Evolutionary conservation across 768 basidiomycete genomes (phyloP), one percentile per base, ranked within the genome.

Genomic region (Podaxis sp.): DNA sequence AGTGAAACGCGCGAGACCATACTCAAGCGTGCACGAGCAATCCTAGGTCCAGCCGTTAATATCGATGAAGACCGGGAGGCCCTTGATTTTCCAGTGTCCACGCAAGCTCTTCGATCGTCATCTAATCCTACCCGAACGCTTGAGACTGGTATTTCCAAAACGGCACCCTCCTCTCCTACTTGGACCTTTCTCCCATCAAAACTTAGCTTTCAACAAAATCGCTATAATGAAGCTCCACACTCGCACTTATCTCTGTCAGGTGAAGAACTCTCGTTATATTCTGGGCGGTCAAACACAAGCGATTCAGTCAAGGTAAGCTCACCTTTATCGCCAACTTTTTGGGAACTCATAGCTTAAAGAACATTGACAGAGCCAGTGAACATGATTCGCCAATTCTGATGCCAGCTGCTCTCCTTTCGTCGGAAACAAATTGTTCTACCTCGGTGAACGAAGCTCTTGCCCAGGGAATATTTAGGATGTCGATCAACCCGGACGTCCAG

Each of bases 1-100:
- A 68, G 73, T 3, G 77, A 81, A 48, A 85, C 82, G 4, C 83
- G 87, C 8, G 72, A 73, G 36, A 64, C 66, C 26, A 82, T 82
- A 44, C 69, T 79, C 37, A 71, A 74, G 38, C 75, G 75, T 53
- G 80, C 80, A 2, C 72, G 72, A 54, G 67, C 63, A 20, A 58
- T 82, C 36, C 67, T 82, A 7, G 67, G 68, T 26, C 22, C 69
- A 7, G 38, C 67, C n/a, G 48, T 66, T 13, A 58, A 64, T 20
- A 63, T 64, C 7, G 61, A 26, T 15, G 62, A 13, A 8, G 56
- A 66, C 15, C 7, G n/a, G 2, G 33, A 30, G 12, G 38, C 37
- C 26, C 48, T 53, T n/a, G 58, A 40, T 24, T 44, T 36, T 24
- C 40, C 53, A 12, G 33, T 44, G 20, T 54, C 60, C 33, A 61